phyloP scores from a whole-genome alignment of 108 stramenopile species.

The Cylindrotheca closterium region DNA sequence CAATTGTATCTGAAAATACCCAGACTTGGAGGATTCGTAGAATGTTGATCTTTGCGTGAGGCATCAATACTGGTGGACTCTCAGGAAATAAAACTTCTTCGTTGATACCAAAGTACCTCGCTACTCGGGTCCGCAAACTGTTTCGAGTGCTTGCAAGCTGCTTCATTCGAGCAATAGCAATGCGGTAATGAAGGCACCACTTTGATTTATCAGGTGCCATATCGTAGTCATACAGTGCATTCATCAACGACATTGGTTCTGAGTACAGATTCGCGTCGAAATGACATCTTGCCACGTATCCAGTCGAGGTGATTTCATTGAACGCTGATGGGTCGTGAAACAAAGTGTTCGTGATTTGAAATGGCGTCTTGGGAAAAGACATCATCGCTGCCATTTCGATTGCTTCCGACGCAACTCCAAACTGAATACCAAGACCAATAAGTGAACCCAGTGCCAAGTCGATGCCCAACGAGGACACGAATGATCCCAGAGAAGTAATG shows the following conservation, averaged over 20 bases:
- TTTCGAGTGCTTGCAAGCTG: constrained; percentile 47
- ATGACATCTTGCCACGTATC: constrained; percentile 54
- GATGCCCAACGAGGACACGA: constrained; percentile 76
- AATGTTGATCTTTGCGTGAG: constrained; percentile 54
- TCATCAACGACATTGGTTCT: constrained; percentile 72
- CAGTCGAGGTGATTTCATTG: constrained; percentile 48
- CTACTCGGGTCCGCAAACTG: constrained; percentile 61
- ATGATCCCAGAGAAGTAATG: constrained; percentile 69
- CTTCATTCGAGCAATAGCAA: constrained; percentile 45
- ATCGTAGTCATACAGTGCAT: constrained; percentile 65
- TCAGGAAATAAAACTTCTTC: constrained; percentile 34
- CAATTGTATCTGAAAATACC: constrained; percentile 75
- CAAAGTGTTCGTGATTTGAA: constrained; percentile 68
- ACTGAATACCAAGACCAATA: constrained; percentile 84
- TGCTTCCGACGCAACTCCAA: constrained; percentile 79
- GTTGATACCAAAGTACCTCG: constrained; percentile 45
- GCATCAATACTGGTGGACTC: constrained; percentile 55
- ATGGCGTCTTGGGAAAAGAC: constrained; percentile 75
- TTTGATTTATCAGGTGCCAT: constrained; percentile 19
- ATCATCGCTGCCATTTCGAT: constrained; percentile 81
- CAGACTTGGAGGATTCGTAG: constrained; percentile 70
- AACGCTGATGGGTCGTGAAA: constrained; percentile 53
- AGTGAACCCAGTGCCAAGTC: constrained; percentile 75
- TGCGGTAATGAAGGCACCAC: constrained; percentile 44
- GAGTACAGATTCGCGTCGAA: constrained; percentile 82